Base-by-base conservation (phyloP, 805 yeast species). In the Spathaspora arborariae region DNA sequence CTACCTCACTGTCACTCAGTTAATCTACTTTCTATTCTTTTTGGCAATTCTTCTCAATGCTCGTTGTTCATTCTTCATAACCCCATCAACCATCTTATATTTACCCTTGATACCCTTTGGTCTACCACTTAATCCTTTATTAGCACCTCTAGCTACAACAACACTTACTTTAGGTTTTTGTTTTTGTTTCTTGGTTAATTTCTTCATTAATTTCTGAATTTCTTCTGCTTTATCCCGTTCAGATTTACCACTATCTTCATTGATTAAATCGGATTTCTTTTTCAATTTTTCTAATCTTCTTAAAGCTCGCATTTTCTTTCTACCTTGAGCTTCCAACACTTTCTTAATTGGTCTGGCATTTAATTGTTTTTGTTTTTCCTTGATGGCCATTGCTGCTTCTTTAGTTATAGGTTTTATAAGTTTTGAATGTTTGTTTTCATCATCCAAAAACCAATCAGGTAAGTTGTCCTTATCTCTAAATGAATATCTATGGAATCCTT, bases 71-170 rank as follows among this genome's bases (percentile, higher is more conserved):
- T 94, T 94, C 87, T 94, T 94, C 85, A 89, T 75, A 18, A 84
- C 88, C 76, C 98, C 98, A 70, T 94, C 99, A 57, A 94, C 98
- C 99, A 94, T 94, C 84, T 88, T 94, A 74, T 94, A 94, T 65
- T 88, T 90, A 70, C 99, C 99, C 67, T 84, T 89, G 56, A 94
- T 82, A 65, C 99, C 99, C 71, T 81, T 85, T 37, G 99, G 99
- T 74, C 99, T 85, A 46, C 99, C 99, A 56, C 87, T 75, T 44
- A 91, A 70, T 49, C 96, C 96, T 65, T 74, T 86, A 68, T 94
- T 91, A 33, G 74, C 65, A 59, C 98, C 98, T 42, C 74, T 70
- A 8, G 99, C 98, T 56, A 82, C 90, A 51, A 94, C 96, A 50
- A 89, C 78, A 1, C 96, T 88, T 35, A 89, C 88, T 76, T 85